Evolutionary conservation across 2,329 filamentous ascomycete species (phyloP).

Genomic region (Neofusicoccum ribis): DNA sequence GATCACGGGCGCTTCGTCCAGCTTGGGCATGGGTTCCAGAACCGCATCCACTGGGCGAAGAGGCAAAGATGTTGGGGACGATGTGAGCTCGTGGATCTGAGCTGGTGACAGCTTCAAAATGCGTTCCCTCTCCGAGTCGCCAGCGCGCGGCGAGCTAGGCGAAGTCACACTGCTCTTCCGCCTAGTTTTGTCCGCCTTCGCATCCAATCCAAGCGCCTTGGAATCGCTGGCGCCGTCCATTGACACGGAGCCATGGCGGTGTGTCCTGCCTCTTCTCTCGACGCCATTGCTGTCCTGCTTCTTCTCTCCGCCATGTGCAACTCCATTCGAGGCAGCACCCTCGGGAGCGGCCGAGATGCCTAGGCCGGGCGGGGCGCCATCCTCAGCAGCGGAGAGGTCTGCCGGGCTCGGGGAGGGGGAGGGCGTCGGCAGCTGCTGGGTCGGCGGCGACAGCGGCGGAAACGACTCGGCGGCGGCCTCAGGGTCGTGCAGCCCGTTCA

Average conservation of each 20-base stretch:
- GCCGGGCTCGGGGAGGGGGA: conserved; percentile 18
- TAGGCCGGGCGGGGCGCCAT: not conserved
- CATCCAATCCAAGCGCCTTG: not conserved
- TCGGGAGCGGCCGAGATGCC: not conserved
- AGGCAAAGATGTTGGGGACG: conserved; percentile 56
- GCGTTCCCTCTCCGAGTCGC: conserved; percentile 30
- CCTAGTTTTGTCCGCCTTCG: not conserved
- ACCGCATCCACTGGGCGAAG: conserved; percentile 45
- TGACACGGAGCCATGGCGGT: conserved; percentile 1
- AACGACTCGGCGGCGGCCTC: conserved; percentile 25
- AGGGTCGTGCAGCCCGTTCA: conserved; percentile 32
- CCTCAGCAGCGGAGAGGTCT: not conserved
- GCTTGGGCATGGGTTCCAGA: conserved; percentile 30
- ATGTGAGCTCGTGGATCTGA: conserved; percentile 57
- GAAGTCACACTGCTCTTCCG: conserved; percentile 11
- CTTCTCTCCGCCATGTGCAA: not conserved
- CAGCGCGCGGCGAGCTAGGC: not conserved
- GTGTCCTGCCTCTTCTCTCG: not conserved
- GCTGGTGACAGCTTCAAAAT: conserved; percentile 55
- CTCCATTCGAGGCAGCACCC: not conserved
- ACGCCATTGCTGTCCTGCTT: conserved; percentile 9
- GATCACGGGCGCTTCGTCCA: conserved; percentile 13
- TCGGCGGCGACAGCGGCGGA: conserved; percentile 10
- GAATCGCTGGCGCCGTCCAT: not conserved
- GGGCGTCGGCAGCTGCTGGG: conserved; percentile 33